Base-by-base conservation (phyloP, 257 asterid genomes). In the Gardenia jasminoides region DNA sequence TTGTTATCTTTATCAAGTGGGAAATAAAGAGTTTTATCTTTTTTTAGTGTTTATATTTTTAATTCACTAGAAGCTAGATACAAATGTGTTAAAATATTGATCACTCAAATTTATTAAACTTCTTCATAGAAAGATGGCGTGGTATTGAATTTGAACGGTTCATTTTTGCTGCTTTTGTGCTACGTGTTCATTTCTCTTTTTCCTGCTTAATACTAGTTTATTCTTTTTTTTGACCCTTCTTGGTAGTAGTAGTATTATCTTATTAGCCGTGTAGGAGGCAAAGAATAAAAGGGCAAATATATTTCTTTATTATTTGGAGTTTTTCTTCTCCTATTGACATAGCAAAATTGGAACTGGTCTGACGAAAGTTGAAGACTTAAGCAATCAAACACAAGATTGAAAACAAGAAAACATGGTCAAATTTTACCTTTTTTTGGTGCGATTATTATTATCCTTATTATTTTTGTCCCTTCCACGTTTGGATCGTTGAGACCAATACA, bases 381-480 rank as follows among this genome's bases (percentile, higher is more conserved):
- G 31, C 5, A 19, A 10, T 24, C 22, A 43, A 6, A 70, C 10
- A 10, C 10, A 22, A 69, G 24, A 62, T 62, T 13, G 0, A 54
- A 54, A 43, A 71, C 75, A 26, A 47, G 24, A n/a, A 46, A 26
- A 26, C 41, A 26, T 24, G 0, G 61, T 30, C 4, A 12, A 46
- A 46, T 43, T 70, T 59, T 58, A 28, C 78, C 20, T 59, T 74
- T 74, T 58, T 59, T 9, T 74, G 78, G 19, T n/a, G 17, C 24
- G 43, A 7, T 59, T 19, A 41, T 61, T 59, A 31, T 20, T n/a
- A n/a, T n/a, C n/a, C n/a, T n/a, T n/a, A n/a, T n/a, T n/a, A n/a
- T n/a, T n/a, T n/a, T n/a, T n/a, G 54, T 47, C 31, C 72, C 61
- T 44, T 24, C 12, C 33, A 12, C 64, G 41, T 16, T 71, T 26